Conservation (phyloP, 345 rosid genomes). For the Murraya koenigii region DNA sequence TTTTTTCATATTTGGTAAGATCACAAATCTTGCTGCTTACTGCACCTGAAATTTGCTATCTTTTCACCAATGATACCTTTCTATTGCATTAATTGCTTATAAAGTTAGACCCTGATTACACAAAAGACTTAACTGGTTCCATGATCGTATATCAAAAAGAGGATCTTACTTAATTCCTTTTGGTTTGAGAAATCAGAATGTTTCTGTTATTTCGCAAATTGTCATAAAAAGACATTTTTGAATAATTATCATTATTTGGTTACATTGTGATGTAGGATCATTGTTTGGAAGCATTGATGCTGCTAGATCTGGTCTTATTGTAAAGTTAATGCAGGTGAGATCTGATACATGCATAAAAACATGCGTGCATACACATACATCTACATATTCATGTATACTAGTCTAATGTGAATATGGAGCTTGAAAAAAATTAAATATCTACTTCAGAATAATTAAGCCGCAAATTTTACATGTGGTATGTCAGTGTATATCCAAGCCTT, state of each 20-base stretch:
- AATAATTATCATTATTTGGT: constrained; percentile 16
- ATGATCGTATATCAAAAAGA: neutral
- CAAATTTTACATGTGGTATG: neutral
- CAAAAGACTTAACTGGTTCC: neutral
- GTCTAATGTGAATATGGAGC: neutral
- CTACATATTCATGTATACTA: neutral
- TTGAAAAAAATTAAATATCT: neutral
- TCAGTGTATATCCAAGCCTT: neutral
- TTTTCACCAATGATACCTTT: neutral
- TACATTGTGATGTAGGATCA: constrained; percentile 58
- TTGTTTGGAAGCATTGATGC: constrained; percentile 71
- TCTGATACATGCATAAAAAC: neutral
- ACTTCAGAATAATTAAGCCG: neutral
- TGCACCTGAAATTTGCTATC: neutral
- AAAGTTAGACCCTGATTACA: neutral
- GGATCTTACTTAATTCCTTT: neutral
- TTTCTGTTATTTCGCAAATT: constrained; percentile 1
- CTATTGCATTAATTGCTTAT: neutral
- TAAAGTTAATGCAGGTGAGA: constrained; percentile 88
- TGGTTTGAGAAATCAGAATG: neutral
- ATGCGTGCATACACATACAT: neutral
- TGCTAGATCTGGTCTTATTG: constrained; percentile 61
- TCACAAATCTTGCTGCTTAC: neutral
- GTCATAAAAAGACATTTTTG: neutral
- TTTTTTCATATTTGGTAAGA: constrained; percentile 80